Evolutionary conservation across 306 rosid genomes (phyloP), one percentile per base, ranked within the genome.

Genomic region (Fagus crenata): DNA sequence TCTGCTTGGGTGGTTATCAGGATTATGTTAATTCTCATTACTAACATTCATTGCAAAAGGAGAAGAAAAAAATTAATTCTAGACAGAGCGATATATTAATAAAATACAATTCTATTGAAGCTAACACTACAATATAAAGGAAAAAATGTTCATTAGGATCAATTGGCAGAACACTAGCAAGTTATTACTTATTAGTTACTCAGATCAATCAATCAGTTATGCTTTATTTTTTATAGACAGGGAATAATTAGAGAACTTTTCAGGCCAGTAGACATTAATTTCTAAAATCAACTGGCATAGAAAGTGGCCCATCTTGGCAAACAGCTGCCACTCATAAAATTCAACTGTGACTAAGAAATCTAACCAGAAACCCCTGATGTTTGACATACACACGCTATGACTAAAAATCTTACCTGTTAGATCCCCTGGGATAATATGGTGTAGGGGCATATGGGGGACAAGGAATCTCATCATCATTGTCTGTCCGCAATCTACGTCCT

Each of bases 401-500:
- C 54, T 39, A 49, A 46, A 72, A 58, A 31, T n/a, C 75, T 72
- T 76, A 92, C 98, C 91, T 90, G 51, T 13, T 13, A 60, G 53
- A 64, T 54, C 76, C 95, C 32, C 74, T 68, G 4, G 97, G 82
- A 75, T 86, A 74, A 75, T 36, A 76, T 69, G 86, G 93, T 42
- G 78, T 77, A 71, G 78, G 89, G 63, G 78, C 81, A 74, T 64
- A 77, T 42, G 93, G 93, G 82, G 87, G 96, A 81, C 83, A 78
- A 53, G 81, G 67, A 33, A 88, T 80, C 51, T 89, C 97, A 33
- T 89, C 86, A 58, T 89, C 91, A 39, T 32, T 77, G 55, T 76
- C 88, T 67, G 74, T 67, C 54, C 78, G 85, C 91, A 84, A 75
- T 67, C 87, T 72, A 81, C 81, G 79, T 70, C 98, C 93, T 92